A percentile compares a stretch with the other conserved stretches of the same genome.
These are phyloP conservation scores for Microcyclosporella mali DNA, from an alignment of 2,329 filamentous ascomycete genomes.

Conservation along the genomic window DNA sequence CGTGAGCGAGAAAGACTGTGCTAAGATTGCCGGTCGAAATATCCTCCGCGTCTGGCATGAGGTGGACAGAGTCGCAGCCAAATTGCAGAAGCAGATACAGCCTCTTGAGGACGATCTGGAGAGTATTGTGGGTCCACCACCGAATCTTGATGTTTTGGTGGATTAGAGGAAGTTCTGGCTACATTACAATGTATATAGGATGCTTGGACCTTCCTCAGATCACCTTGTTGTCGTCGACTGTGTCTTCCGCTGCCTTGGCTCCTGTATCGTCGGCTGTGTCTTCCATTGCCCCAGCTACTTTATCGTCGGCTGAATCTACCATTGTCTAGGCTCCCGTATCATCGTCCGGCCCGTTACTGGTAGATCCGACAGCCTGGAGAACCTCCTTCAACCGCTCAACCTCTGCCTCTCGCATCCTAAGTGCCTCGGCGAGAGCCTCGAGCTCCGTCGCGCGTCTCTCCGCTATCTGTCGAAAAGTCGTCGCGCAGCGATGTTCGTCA, in stretches of 20 bases:
- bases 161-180: neutral
- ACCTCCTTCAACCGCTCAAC: neutral
- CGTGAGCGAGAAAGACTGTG: conserved; percentile 66
- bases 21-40: conserved; percentile 73
- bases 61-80: conserved; percentile 64
- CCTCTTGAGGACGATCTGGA: conserved; percentile 41
- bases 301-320: neutral
- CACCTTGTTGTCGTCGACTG: neutral
- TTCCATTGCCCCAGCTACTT: neutral
- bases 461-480: neutral
- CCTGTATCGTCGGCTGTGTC: neutral
- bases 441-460: neutral
- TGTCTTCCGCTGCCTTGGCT: neutral
- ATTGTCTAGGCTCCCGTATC: neutral
- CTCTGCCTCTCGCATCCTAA: neutral
- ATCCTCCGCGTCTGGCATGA: conserved; percentile 76
- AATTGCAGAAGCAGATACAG: conserved; percentile 50
- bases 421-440: no score
- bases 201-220: neutral
- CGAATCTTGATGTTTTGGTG: conserved; percentile 5
- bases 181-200: neutral
- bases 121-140: conserved; percentile 3
- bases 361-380: neutral
- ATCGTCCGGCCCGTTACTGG: no score
- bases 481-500: neutral